A percentile compares a stretch with the other conserved stretches of the same genome.
These are phyloP conservation scores for Aspergillus leporis DNA, from an alignment of 495 filamentous ascomycete genomes.

Conservation along the genomic window DNA sequence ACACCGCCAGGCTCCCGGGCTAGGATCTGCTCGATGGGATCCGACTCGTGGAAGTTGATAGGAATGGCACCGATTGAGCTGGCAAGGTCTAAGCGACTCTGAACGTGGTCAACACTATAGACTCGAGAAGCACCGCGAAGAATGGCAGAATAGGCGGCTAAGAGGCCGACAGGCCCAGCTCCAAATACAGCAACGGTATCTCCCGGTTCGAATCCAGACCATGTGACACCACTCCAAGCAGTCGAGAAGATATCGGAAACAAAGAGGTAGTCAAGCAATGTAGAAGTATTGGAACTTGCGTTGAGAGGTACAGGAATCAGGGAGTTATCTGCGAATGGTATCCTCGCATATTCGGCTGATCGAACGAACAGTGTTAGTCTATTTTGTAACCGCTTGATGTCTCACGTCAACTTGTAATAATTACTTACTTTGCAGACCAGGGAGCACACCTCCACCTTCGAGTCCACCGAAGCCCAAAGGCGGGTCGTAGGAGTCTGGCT, in stretches of 20 bases:
- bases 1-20: constrained; percentile 17
- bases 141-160: constrained; percentile 50
- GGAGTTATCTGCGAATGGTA: no score
- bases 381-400: no score
- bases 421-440: no score
- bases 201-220: constrained; percentile 48
- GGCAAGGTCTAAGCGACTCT: constrained; percentile 11
- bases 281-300: no score
- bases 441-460: no score
- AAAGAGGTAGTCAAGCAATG: no score
- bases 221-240: constrained; percentile 32
- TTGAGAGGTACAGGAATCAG: no score
- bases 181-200: constrained; percentile 48
- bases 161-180: constrained; percentile 47
- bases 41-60: constrained; percentile 6
- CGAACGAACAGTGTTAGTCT: no score
- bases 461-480: no score
- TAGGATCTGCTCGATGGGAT: constrained; percentile 17
- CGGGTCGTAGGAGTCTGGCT: no score
- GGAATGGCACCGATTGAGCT: constrained; percentile 15
- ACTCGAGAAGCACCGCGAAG: constrained; percentile 39
- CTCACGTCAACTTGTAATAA: no score
- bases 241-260: constrained; percentile 6
- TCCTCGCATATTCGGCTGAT: no score
- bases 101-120: constrained; percentile 21